Evolutionary conservation across 768 basidiomycete species (phyloP), one percentile per base, ranked within the genome.

Genomic region (Leccinum subgranulosum): DNA sequence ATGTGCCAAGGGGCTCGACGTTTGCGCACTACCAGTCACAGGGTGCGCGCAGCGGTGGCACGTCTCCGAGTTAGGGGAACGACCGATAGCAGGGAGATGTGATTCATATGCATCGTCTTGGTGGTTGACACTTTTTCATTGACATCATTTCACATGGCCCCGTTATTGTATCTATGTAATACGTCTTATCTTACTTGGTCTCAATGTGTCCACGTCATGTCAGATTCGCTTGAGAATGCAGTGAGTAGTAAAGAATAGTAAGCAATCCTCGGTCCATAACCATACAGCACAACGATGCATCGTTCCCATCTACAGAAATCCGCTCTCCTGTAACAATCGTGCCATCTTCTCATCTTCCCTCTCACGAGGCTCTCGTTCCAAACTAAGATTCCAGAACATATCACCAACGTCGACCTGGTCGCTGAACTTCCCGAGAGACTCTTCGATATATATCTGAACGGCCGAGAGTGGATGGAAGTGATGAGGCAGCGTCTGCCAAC

Each of bases 321-420:
- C 92, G 58, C 89, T 92, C 73, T 94, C 92, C 69, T 94, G 92
- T 45, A 94, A 75, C 58, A 94, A 75, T 49, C 92, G 80, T 9
- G 92, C 91, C 92, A 97, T 95, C 79, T 94, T 93, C 76, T 97
- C 96, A 63, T 96, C 94, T 64, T 98, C 96, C 48, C 93, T 81
- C 74, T 99, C 96, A 59, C 94, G 82, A 19, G 96, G 96, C 70
- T 99, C 96, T 21, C 92, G 81, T 67, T 89, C 86, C 56, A 96
- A 76, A 73, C 90, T 93, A 55, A 90, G 78, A 55, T 86, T 81
- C 88, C 95, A 98, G 71, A 92, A 88, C 61, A 82, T 81, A 57
- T 92, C 88, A 47, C 85, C 84, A 19, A 86, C 82, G 57, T 86
- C 87, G 28, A 80, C 77, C 21, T 84, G 82, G 65, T 89, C 86